Percentiles rank a stretch among this genome's conserved stretches.
Conservation (phyloP, 495 filamentous ascomycete species). For the Aspergillus asperescens region DNA sequence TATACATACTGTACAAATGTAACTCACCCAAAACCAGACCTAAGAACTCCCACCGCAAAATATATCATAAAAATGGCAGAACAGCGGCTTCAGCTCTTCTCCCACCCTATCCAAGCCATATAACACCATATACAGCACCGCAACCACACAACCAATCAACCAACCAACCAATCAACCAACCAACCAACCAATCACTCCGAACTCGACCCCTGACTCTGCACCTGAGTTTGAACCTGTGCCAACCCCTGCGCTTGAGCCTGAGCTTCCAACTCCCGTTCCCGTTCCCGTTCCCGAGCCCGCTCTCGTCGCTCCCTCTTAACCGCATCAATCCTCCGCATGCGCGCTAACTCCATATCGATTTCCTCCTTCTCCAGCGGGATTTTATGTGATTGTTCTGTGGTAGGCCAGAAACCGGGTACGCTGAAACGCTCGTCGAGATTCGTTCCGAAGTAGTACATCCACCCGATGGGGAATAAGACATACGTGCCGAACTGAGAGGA, state of each 20-base stretch:
- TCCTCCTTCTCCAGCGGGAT: slow-evolving; percentile 88
- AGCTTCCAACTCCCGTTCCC: slow-evolving; percentile 32
- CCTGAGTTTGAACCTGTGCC: slow-evolving; percentile 22
- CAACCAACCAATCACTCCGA: slow-evolving; percentile 16
- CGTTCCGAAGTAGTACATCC: slow-evolving; percentile 99
- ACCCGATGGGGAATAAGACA: slow-evolving; percentile 95
- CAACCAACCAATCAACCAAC: too few species aligned
- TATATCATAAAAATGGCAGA: background rate
- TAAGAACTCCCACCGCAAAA: background rate
- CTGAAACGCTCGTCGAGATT: slow-evolving; percentile 91
- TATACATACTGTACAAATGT: slow-evolving; percentile 18
- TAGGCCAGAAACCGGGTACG: slow-evolving; percentile 92
- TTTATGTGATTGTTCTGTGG: slow-evolving; percentile 73
- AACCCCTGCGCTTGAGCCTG: slow-evolving; percentile 32
- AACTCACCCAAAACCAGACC: slow-evolving; percentile 11
- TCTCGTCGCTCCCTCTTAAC: slow-evolving; percentile 49
- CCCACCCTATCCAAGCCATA: background rate
- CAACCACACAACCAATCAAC: too few species aligned
- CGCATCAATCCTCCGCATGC: slow-evolving; percentile 53
- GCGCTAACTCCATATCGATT: slow-evolving; percentile 68
- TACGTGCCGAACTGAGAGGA: slow-evolving; percentile 83
- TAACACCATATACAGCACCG: background rate
- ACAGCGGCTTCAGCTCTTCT: background rate
- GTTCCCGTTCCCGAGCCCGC: slow-evolving; percentile 22
- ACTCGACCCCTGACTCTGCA: slow-evolving; percentile 23